Conservation (phyloP, 441 rosid genomes). For the Pelargonium myrrhifolium region DNA sequence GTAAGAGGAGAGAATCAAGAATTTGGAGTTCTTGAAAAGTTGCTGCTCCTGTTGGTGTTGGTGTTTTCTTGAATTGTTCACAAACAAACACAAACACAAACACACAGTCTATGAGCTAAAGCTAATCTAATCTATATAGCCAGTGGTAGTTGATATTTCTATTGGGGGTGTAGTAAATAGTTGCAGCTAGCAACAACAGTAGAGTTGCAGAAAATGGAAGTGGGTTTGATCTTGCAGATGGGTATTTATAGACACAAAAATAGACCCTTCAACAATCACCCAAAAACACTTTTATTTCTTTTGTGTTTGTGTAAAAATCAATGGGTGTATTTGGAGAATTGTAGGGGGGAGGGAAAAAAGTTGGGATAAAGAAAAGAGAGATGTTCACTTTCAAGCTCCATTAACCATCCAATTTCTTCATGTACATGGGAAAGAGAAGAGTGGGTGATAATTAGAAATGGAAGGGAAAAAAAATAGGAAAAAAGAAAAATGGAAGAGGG, state of each 20-base stretch:
- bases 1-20: conserved; percentile 3
- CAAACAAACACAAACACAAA: neutral
- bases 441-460: conserved; percentile 24
- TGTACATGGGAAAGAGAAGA: conserved; percentile 16
- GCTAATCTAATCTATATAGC: neutral
- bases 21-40: conserved; percentile 15
- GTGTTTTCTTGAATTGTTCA: neutral
- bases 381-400: conserved; percentile 20
- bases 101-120: neutral
- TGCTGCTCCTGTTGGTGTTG: conserved; percentile 7
- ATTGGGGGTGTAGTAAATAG: neutral
- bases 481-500: neutral
- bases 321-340: too few relatives aligned
- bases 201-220: conserved; percentile 37
- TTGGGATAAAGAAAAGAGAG: conserved; percentile 12
- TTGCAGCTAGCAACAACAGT: conserved; percentile 14
- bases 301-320: conserved; percentile 10
- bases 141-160: neutral
- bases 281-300: conserved; percentile 15
- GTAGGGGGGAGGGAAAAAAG: too few relatives aligned
- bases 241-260: conserved; percentile 35
- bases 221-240: conserved; percentile 23
- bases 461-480: neutral
- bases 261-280: conserved; percentile 35
- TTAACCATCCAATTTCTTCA: conserved; percentile 30